Evolutionary conservation across 2,329 filamentous ascomycete species (phyloP).

Genomic region (Aphanocladium album): DNA sequence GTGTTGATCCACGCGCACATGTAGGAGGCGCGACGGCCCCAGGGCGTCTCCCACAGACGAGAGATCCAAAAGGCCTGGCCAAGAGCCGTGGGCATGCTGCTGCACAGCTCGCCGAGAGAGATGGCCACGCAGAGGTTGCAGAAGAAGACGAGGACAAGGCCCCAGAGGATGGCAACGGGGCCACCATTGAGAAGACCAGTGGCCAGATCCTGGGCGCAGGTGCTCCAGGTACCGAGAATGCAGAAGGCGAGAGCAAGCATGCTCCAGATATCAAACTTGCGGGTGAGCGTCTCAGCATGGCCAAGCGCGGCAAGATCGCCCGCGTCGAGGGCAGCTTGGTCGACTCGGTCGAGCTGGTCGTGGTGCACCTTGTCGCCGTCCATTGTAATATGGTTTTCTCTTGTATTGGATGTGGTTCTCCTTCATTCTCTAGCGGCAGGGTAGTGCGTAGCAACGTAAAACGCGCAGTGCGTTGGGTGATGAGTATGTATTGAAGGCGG

Average conservation of each 20-base stretch:
- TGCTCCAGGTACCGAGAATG: constrained; percentile 54
- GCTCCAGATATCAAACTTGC: constrained; percentile 50
- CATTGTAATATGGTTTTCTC: constrained; percentile 18
- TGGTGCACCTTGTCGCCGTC: constrained; percentile 17
- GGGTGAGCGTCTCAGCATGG: constrained; percentile 33
- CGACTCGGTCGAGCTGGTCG: constrained; percentile 16
- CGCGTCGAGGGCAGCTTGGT: constrained; percentile 30
- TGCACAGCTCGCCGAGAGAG: constrained; percentile 52
- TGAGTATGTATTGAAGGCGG: background rate
- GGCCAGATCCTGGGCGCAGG: constrained; percentile 44
- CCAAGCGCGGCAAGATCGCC: constrained; percentile 37
- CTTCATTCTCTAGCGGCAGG: constrained; percentile 12
- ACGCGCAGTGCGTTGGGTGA: background rate
- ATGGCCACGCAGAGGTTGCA: constrained; percentile 51
- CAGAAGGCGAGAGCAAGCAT: constrained; percentile 54
- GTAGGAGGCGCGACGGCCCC: constrained; percentile 48
- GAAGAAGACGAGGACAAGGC: constrained; percentile 44
- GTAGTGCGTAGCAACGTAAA: background rate
- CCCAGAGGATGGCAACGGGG: constrained; percentile 51
- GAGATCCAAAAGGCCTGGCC: constrained; percentile 55
- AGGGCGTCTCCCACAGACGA: constrained; percentile 30
- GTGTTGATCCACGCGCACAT: constrained; percentile 57
- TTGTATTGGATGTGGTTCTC: constrained; percentile 6
- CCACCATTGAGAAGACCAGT: constrained; percentile 51
- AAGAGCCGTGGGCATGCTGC: constrained; percentile 54